phyloP scores from a whole-genome alignment of 192 early-diverging fungal genomes.

The Podila minutissima region DNA sequence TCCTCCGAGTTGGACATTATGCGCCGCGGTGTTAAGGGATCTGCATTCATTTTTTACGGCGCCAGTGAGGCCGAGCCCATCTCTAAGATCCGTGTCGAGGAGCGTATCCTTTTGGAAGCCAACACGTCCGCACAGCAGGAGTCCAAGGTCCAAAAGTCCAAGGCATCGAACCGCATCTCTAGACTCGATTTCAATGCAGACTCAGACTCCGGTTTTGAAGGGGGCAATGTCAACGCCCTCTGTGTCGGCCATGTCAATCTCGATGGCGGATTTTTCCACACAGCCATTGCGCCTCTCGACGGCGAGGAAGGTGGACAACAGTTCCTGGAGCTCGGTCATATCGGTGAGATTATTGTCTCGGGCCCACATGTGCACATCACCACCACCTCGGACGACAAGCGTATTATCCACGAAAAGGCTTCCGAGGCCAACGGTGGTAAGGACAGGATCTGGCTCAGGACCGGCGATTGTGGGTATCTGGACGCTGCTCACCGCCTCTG shows the following conservation, averaged over 20 bases:
- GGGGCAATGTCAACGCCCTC: constrained; percentile 41
- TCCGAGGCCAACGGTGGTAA: constrained; percentile 25
- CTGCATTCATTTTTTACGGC: constrained; percentile 48
- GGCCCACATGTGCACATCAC: constrained; percentile 51
- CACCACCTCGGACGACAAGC: constrained; percentile 43
- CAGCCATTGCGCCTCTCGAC: constrained; percentile 33
- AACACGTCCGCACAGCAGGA: constrained; percentile 2
- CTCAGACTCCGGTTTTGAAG: constrained; percentile 36
- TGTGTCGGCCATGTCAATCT: constrained; percentile 47
- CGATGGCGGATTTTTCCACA: constrained; percentile 40
- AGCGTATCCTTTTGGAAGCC: constrained; percentile 40
- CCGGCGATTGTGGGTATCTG: constrained; percentile 48
- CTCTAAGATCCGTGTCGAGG: constrained; percentile 47
- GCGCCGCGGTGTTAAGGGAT: constrained; percentile 35
- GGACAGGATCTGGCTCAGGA: constrained; percentile 41
- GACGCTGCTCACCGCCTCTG: constrained; percentile 29
- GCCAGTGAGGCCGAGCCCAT: constrained; percentile 50
- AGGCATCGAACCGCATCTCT: constrained; percentile 25
- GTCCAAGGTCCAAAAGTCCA: neutral
- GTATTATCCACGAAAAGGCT: constrained; percentile 33
- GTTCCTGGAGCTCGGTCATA: constrained; percentile 35
- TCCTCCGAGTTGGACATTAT: constrained; percentile 48
- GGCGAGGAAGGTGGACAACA: constrained; percentile 27
- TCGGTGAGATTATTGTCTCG: constrained; percentile 47
- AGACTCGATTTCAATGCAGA: constrained; percentile 7